Evolutionary conservation across 2,329 filamentous ascomycete genomes (phyloP).

Genomic region (Diaporthe australafricana): DNA sequence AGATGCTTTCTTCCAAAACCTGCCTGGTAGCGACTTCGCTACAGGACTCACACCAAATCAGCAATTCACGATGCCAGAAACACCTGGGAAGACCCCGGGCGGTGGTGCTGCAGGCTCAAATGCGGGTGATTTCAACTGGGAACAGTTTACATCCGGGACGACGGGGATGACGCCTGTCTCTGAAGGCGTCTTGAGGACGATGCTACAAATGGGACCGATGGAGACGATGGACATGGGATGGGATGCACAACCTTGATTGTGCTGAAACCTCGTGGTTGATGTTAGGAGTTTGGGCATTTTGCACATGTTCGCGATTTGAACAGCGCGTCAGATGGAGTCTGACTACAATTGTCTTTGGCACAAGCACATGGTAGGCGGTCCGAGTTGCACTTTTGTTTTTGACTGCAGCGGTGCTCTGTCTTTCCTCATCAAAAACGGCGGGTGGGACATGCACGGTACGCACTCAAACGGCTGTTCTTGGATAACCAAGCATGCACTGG

Average conservation of each 20-base stretch:
- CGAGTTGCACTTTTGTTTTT: background rate
- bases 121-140: conserved; percentile 49
- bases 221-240: conserved; percentile 68
- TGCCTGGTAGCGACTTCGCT: conserved; percentile 50
- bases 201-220: conserved; percentile 71
- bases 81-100: conserved; percentile 46
- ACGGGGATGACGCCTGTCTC: conserved; percentile 65
- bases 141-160: conserved; percentile 45
- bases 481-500: background rate
- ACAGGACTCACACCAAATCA: conserved; percentile 49
- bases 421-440: background rate
- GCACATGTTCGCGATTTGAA: background rate
- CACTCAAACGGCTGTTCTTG: background rate
- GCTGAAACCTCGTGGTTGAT: background rate
- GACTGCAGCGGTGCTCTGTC: background rate
- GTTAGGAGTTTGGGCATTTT: background rate
- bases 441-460: background rate
- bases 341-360: background rate
- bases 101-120: conserved; percentile 12
- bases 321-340: background rate
- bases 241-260: conserved; percentile 49
- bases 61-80: conserved; percentile 50
- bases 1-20: conserved; percentile 54
- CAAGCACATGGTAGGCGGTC: background rate
- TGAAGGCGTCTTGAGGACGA: conserved; percentile 66